Base-by-base conservation (phyloP, 2,329 filamentous ascomycete species). In the Moelleriella libera region DNA sequence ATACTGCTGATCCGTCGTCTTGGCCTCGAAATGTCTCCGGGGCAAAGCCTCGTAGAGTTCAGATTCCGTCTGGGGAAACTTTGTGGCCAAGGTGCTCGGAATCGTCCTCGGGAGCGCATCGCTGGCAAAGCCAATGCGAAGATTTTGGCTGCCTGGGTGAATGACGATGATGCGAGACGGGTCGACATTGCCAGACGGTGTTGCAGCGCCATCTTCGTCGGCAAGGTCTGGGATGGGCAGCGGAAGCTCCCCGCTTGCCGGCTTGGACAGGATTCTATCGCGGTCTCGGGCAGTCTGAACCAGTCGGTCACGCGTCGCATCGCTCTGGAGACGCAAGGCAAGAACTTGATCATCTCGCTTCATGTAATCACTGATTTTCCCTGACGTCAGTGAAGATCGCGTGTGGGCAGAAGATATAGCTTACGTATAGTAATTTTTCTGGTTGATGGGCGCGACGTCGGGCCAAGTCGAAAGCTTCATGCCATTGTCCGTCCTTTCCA, bases 381-480 rank as follows among this genome's bases (percentile, higher is more conserved):
- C n/a, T 9, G 7, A 3, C 7, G 10, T 21, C 7, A 41, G 11
- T 7, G 7, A 14, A 11, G 10, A 5, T 14, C n/a, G 40, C 11
- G 14, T n/a, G 4, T 12, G 14, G 14, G n/a, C 2, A 9, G 14
- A 41, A 9, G 14, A n/a, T 14, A 8, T 34, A 45, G 70, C 81
- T 51, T 74, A 92, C 87, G 89, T 95, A 65, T 96, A 96, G 67
- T 98, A 98, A 66, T 98, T 98, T 71, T 98, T 98, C 66, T 98
- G 92, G 63, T 98, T 98, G 67, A 98, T 98, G 58, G 92, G 87
- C 42, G 79, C 76, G 49, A 95, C 82, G 60, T 92, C 84, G 8
- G 92, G 90, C 90, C 92, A 98, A 63, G 77, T 94, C 44, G 88
- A 86, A 61, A 92, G 79, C 61, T 89, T 92, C 83, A 98, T 90